A percentile compares a stretch with the other conserved stretches of the same genome.
These are phyloP conservation scores for Teratosphaeria epicoccoides DNA, from an alignment of 2,329 filamentous ascomycete species.

Conservation along the genomic window DNA sequence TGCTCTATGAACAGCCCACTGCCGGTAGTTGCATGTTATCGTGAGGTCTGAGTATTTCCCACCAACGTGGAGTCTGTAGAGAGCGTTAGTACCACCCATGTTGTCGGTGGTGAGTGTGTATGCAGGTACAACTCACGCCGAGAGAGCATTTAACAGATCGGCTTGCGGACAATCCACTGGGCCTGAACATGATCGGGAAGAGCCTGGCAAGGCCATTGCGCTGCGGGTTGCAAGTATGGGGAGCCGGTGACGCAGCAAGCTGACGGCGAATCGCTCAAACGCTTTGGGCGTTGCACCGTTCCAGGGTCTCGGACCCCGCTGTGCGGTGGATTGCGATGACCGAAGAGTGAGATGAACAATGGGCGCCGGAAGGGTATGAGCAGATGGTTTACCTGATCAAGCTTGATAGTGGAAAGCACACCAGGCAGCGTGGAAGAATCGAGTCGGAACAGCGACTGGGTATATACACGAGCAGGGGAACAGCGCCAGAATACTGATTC, in stretches of 20 bases:
- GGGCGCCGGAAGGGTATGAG: background rate
- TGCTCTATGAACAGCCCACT: constrained; percentile 38
- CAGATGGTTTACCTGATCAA: background rate
- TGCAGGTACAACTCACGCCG: constrained; percentile 31
- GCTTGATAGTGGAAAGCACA: background rate
- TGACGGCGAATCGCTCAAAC: background rate
- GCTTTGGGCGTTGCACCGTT: background rate
- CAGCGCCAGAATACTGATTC: background rate
- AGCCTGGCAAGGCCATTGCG: background rate
- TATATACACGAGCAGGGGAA: background rate
- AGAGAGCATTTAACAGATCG: constrained; percentile 33
- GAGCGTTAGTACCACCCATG: constrained; percentile 12
- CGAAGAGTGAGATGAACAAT: background rate
- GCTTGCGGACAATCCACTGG: constrained; percentile 7
- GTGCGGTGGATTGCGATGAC: background rate
- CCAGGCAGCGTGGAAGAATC: background rate
- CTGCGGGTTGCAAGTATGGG: background rate
- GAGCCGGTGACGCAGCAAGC: background rate
- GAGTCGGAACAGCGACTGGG: background rate
- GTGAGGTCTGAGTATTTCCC: constrained; percentile 40
- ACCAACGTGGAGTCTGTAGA: constrained; percentile 24
- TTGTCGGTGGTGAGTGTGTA: background rate
- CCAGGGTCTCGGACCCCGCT: background rate
- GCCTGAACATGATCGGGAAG: background rate
- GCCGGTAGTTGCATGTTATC: constrained; percentile 35